Base-by-base conservation (phyloP, 768 basidiomycete species). In the Mycena indigotica region DNA sequence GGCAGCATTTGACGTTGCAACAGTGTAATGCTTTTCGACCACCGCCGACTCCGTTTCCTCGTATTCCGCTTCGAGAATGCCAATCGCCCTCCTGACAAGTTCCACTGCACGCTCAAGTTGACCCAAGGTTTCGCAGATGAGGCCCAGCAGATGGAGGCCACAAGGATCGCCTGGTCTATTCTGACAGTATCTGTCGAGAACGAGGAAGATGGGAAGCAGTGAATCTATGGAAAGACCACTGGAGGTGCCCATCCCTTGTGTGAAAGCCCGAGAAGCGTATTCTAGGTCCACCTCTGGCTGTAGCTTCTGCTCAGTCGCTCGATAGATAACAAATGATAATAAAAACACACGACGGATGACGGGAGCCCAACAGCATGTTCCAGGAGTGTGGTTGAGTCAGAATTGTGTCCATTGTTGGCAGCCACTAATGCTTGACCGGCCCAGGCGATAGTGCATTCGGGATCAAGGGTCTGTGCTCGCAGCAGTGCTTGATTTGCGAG, bases 361-460 rank as follows among this genome's bases (percentile, higher is more conserved):
- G 80, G 73, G 60, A 94, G 70, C 29, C 80, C 75, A 19, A 87
- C 80, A 12, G 88, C 88, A 71, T 95, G 90, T 58, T 86, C 85
- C 28, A 94, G 80, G 56, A 97, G 69, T 3, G 86, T 78, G 19
- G 77, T 76, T 2, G 91, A 86, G 53, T 94, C 88, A 4, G 68
- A 63, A 28, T 80, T 69, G 52, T 91, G 82, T 3, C 81, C 83
- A 55, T 84, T 83, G 28, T 72, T 67, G 17, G 77, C 79, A 44
- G 90, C 90, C 40, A 92, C 78, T 24, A 93, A 71, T 3, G 84
- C 89, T 69, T 95, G 95, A 1, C 94, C 97, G 21, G 96, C 79
- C 97, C 97, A 99, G 6, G 94, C 88, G 21, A 86, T 67, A 1
- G 89, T 80, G 72, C 87, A 89, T 67, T 98, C 96, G 5, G 96